These are phyloP conservation scores for Waltergamsia citrina DNA, from an alignment of 2,329 filamentous ascomycete genomes.

Conservation along the genomic window DNA sequence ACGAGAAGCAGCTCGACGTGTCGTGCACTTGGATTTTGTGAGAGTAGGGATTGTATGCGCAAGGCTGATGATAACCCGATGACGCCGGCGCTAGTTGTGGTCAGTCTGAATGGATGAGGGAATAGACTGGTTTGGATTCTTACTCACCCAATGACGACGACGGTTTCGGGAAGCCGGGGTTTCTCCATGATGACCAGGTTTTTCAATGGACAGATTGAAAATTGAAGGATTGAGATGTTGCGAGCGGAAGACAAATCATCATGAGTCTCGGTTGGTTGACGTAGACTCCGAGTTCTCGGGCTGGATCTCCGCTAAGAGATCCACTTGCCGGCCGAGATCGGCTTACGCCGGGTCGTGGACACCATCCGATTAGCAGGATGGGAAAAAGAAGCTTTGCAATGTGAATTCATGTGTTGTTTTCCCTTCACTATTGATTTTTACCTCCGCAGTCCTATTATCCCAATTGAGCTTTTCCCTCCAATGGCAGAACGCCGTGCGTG, in stretches of 20 bases:
- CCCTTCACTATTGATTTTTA: too few species aligned
- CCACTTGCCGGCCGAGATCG: conserved; percentile 2
- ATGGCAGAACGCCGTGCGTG: too few species aligned
- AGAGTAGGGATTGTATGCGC: conserved; percentile 23
- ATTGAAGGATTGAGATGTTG: background rate
- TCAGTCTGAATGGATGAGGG: background rate
- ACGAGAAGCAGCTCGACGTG: conserved; percentile 14
- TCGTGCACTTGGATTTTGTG: background rate
- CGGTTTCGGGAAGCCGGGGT: background rate
- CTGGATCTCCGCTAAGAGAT: background rate
- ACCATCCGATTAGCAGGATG: too few species aligned
- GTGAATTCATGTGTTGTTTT: too few species aligned
- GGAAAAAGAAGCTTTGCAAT: too few species aligned
- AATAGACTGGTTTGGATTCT: background rate
- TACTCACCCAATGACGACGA: conserved; percentile 7
- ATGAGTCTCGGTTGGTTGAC: background rate
- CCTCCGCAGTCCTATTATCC: too few species aligned
- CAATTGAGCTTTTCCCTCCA: too few species aligned
- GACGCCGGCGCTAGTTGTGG: conserved; percentile 33
- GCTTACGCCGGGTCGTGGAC: too few species aligned
- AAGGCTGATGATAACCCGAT: conserved; percentile 40
- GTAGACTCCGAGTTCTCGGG: background rate
- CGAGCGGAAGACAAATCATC: background rate
- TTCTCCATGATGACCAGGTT: conserved; percentile 1
- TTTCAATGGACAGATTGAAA: background rate